Conservation (phyloP, 345 rosid species). For the Eucalyptus cladocalyx region DNA sequence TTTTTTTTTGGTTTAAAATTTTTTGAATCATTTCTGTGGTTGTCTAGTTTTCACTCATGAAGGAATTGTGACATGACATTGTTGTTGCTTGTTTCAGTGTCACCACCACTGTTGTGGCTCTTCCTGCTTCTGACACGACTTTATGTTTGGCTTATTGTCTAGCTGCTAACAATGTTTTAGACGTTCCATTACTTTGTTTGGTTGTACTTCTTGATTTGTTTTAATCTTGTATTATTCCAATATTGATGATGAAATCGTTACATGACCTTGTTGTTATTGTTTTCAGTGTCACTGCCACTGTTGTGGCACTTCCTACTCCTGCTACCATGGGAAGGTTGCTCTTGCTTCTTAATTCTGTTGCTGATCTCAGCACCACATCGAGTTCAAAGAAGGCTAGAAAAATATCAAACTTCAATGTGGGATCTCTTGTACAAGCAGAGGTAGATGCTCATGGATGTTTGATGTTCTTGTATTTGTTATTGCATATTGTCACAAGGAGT, state of each 20-base stretch:
- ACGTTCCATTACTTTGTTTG: neutral
- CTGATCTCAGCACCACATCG: constrained; percentile 48
- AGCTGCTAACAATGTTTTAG: neutral
- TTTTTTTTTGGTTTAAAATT: neutral
- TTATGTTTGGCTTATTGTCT: neutral
- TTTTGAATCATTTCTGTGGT: neutral
- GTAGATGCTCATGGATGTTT: constrained; percentile 12
- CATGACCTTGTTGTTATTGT: neutral
- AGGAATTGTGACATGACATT: neutral
- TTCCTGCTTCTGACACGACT: neutral
- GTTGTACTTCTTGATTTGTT: neutral
- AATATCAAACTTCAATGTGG: constrained; percentile 54
- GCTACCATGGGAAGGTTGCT: constrained; percentile 68
- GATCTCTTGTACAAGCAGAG: constrained; percentile 87
- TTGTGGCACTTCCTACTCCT: constrained; percentile 57
- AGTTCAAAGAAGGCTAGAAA: constrained; percentile 71
- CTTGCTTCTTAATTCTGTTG: constrained; percentile 62
- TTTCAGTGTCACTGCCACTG: constrained; percentile 65
- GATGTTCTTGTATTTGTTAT: neutral
- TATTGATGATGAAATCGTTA: neutral
- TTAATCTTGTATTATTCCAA: neutral
- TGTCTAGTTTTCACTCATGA: neutral
- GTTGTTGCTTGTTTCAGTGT: neutral
- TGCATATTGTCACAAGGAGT: neutral
- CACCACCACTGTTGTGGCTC: neutral